Base-by-base conservation (phyloP, 148 eudicot genomes). In the Gaultheria prostrata region DNA sequence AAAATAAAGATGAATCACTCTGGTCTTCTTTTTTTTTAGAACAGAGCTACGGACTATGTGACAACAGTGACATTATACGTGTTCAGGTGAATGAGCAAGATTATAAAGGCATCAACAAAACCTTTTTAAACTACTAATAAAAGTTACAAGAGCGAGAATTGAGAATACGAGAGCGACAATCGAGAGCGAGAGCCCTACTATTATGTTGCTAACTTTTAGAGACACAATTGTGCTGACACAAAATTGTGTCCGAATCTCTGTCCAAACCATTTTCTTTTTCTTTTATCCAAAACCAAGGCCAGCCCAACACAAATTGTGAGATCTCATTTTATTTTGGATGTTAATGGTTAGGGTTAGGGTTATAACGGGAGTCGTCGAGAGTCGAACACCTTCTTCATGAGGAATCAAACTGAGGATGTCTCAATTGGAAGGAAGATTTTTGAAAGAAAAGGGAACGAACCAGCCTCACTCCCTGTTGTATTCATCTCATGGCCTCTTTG, bases 241-340 rank as follows among this genome's bases (percentile, higher is more conserved):
- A 59, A 21, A 21, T 59, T 11, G 9, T 7, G 67, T 10, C 8
- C 4, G 3, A 3, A 59, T 59, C 2, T 17, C 7, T 17, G 59
- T 18, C 59, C n/a, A 54, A 18, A 54, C 59, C n/a, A 6, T 57
- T 1, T 20, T 63, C 9, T n/a, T 79, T 43, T 39, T 65, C 33
- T 86, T 81, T 74, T 24, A 82, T 83, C 85, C 89, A 76, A 51
- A 84, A 78, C 51, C 88, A 79, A 86, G 80, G 85, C 77, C 79
- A 49, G 85, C 79, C 89, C 88, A 80, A 56, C 43, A 39, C 43
- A 39, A 39, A 39, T 39, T 39, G 83, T 63, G 12, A 79, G 61
- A 79, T 78, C 39, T 76, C 70, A 79, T 83, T 0, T 35, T 3
- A 3, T 39, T 39, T 39, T 39, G 43, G 43, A 39, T n/a, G n/a